Base-by-base conservation (phyloP, 2,329 filamentous ascomycete species). In the Delphinella strobiligena region DNA sequence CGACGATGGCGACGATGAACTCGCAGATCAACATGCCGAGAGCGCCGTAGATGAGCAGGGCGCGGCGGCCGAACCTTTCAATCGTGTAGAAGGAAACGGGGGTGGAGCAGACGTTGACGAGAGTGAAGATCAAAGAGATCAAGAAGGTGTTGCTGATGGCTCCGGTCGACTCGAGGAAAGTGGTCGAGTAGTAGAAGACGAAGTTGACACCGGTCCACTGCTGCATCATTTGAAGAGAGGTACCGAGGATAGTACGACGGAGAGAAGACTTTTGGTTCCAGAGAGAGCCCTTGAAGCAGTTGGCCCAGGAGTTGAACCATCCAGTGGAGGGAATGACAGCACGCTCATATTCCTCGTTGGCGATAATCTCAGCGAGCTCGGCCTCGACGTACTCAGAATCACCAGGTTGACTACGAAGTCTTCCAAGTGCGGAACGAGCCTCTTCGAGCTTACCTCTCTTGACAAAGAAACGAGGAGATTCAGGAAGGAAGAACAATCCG, bases 1-100 rank as follows among this genome's bases (percentile, higher is more conserved):
- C 72, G 38, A 74, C 61, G 48, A 91, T 87, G 53, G 76, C 87
- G 41, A 91, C 82, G 55, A 93, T 68, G 72, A 91, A 91, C 63
- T 93, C 81, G 68, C 82, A 88, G 54, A 88, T 58, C 19, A 89
- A 67, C 87, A 93, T 93, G 51, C 84, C 83, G 3, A 78, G 44
- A 18, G 83, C 84, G 53, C 87, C 87, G 55, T 69, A 73, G 59
- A 93, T 73, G 37, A 94, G 78, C 43, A 94, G 76, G 34, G 74
- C 70, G 48, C 86, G 84, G 57, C 87, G 84, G 48, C 87, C 87
- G 49, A 86, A 74, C 52, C 68, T 74, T 69, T 94, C 87, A 45
- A 93, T 78, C 15, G 80, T 80, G 66, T 72, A 93, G 75, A 93
- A 93, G 17, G 86, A 91, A 52, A 93, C 61, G 1, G 86, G 86